Evolutionary conservation across 176 grass and related monocot species (phyloP).

Genomic region (Ensete glaucum): DNA sequence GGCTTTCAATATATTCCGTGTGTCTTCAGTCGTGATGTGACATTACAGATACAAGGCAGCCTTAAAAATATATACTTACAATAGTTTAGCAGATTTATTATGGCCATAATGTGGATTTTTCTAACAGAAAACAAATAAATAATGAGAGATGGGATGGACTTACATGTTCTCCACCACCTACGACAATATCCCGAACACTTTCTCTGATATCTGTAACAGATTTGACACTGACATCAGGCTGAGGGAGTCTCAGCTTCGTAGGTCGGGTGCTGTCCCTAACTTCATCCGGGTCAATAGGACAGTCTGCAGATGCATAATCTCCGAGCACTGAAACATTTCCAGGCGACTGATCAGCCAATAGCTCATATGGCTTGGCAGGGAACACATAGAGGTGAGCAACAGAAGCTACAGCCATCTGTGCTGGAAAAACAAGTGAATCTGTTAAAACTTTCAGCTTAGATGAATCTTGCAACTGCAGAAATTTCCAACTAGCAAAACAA

Average conservation of each 20-base stretch:
- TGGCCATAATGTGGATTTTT: not conserved
- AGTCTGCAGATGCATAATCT: conserved; percentile 75
- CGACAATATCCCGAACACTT: conserved; percentile 68
- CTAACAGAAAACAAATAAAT: not conserved
- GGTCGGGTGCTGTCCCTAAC: conserved; percentile 71
- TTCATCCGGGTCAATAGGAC: conserved; percentile 77
- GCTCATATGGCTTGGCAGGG: conserved; percentile 77
- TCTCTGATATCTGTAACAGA: conserved; percentile 68
- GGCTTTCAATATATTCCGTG: not conserved
- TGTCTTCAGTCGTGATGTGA: no score
- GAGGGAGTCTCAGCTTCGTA: conserved; percentile 77
- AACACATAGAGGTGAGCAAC: conserved; percentile 91
- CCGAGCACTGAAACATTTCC: conserved; percentile 78
- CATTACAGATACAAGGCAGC: no score
- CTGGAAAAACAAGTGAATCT: conserved; percentile 39
- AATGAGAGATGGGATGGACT: conserved; percentile 16
- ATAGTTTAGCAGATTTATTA: conserved; percentile 6
- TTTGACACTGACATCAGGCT: conserved; percentile 53
- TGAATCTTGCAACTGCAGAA: not conserved
- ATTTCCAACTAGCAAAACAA: not conserved
- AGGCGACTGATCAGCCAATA: conserved; percentile 37
- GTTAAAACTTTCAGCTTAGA: not conserved
- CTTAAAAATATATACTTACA: not conserved
- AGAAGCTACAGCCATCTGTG: conserved; percentile 91
- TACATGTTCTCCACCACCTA: conserved; percentile 93